Percentiles rank a stretch among this genome's conserved stretches.
phyloP scores from a whole-genome alignment of 257 asterid genomes.

The Solanum etuberosum region DNA sequence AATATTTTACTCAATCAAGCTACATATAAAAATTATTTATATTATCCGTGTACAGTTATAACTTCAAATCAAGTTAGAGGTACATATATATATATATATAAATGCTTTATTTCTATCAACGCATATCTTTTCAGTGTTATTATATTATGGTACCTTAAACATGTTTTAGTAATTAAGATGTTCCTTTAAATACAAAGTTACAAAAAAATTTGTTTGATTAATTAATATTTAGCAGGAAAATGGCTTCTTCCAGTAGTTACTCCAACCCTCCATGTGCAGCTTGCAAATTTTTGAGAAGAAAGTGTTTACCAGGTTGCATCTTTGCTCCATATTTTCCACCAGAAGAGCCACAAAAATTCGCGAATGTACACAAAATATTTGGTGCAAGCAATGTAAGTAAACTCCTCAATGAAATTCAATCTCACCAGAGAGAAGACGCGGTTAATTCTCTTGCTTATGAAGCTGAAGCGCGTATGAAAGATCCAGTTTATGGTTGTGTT shows the following conservation, averaged over 20 bases:
- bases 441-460: conserved; percentile 73
- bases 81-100: too few relatives aligned
- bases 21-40: too few relatives aligned
- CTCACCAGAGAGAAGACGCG: conserved; percentile 70
- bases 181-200: too few relatives aligned
- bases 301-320: conserved; percentile 52
- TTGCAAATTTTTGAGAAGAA: conserved; percentile 69
- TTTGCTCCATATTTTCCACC: conserved; percentile 71
- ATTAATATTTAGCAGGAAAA: background rate
- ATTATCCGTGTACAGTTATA: background rate
- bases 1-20: background rate
- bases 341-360: conserved; percentile 63
- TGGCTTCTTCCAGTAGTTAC: conserved; percentile 11
- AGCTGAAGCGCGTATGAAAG: conserved; percentile 64
- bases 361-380: conserved; percentile 60
- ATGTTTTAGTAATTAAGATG: too few relatives aligned
- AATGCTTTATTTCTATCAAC: background rate
- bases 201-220: background rate
- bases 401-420: conserved; percentile 46
- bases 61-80: background rate
- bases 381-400: conserved; percentile 78
- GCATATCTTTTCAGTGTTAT: background rate
- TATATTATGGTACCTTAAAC: background rate
- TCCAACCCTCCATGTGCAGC: conserved; percentile 85
- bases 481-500: conserved; percentile 74